Evolutionary conservation across 1,139 yeast species (phyloP), one percentile per base, ranked within the genome.

Genomic region (Magnusiomyces tetraspermus): DNA sequence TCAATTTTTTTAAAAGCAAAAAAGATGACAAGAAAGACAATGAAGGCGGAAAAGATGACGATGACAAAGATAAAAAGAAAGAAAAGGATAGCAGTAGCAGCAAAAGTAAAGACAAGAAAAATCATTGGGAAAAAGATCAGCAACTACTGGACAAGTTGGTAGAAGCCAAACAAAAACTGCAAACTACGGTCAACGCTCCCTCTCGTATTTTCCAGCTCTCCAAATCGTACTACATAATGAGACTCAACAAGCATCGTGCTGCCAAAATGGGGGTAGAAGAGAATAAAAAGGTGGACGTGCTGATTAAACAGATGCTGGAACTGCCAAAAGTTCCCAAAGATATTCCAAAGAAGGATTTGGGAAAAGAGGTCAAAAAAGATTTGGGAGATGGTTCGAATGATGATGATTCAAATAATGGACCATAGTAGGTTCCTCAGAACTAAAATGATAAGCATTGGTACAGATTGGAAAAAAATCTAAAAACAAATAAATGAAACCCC

Each of bases 251-350:
- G 58, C 69, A 71, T 61, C 62, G 69, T 46, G 72, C 74, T 55
- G 73, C 73, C 19, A 36, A n/a, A 36, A 17, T 36, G 15, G 19
- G 17, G 6, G 19, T 13, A n/a, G 74, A 69, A 58, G 63, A 65
- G 37, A 67, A 70, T 45, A 71, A 71, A 55, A 72, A 70, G 58
- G 64, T 75, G 40, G 67, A 69, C 31, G 74, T 75, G 52, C 68
- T 76, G 58, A 65, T 76, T 44, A 67, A 66, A 19, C 70, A 71
- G 48, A 76, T 76, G 24, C 68, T 71, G 1, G 70, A 73, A 57
- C 82, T 83, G 61, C 90, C 90, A 0, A 59, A 70, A n/a, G 82
- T 67, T 1, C 87, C 87, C 3, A 70, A 61, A 3, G 60, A 58
- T 40, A 42, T 37, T 8, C 65, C 64, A 11, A 58, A n/a, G n/a